Conservation (phyloP, 495 filamentous ascomycete genomes). For the Daldinia grandis region DNA sequence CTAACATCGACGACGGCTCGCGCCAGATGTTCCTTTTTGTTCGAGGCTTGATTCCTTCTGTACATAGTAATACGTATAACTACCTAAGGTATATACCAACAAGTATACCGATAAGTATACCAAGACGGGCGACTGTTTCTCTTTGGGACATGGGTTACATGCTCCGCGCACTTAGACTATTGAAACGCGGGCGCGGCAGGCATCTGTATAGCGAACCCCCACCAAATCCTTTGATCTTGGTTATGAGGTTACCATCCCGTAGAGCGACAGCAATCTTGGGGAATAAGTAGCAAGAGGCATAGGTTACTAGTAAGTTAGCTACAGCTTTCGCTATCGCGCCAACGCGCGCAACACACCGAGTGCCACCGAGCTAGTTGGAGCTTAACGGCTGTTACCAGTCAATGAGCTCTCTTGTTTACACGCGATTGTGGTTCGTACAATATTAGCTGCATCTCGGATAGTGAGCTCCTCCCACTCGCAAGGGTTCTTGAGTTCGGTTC, state of each 20-base stretch:
- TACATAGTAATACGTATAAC: constrained; percentile 15
- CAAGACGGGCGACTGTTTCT: constrained; percentile 31
- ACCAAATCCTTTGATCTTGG: constrained; percentile 45
- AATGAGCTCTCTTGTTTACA: constrained; percentile 27
- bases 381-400: constrained; percentile 21
- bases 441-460: constrained; percentile 43
- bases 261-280: constrained; percentile 43
- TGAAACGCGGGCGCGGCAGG: constrained; percentile 42
- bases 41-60: constrained; percentile 12
- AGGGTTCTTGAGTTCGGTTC: constrained; percentile 43
- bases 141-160: constrained; percentile 39
- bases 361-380: constrained; percentile 36
- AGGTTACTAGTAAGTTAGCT: constrained; percentile 7
- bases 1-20: constrained; percentile 23
- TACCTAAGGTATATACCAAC: neutral
- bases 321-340: constrained; percentile 10
- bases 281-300: constrained; percentile 20
- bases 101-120: constrained; percentile 1
- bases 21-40: constrained; percentile 9
- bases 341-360: constrained; percentile 41
- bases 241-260: constrained; percentile 47
- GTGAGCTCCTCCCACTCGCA: constrained; percentile 30
- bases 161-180: constrained; percentile 24
- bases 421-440: constrained; percentile 35
- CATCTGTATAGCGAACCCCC: constrained; percentile 35